Percentiles rank a stretch among this genome's conserved stretches.
Conservation (phyloP, 108 stramenopile genomes). For the Cyclostephanos invisitatus region DNA sequence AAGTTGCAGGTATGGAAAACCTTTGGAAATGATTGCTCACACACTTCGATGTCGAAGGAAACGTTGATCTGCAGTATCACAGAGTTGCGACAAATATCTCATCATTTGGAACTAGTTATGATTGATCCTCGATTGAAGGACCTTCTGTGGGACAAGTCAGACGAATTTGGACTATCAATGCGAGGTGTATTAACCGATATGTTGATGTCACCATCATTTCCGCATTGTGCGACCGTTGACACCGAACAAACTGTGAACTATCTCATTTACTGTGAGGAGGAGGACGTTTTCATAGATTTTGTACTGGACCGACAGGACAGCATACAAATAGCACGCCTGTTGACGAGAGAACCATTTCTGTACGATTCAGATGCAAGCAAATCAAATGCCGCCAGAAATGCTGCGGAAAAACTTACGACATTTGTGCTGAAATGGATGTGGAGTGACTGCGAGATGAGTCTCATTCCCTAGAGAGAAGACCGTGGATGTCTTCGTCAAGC, state of each 20-base stretch:
- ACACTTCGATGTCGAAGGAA: neutral
- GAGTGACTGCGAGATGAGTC: slow-evolving; percentile 17
- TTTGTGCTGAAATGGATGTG: slow-evolving; percentile 28
- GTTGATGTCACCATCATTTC: slow-evolving; percentile 18
- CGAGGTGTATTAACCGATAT: slow-evolving; percentile 22
- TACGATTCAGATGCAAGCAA: neutral
- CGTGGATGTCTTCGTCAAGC: neutral
- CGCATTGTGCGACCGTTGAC: slow-evolving; percentile 26
- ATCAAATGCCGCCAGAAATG: slow-evolving; percentile 1
- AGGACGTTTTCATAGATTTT: slow-evolving; percentile 16
- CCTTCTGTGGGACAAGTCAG: slow-evolving; percentile 25
- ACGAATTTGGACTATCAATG: slow-evolving; percentile 36
- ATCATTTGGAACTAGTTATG: slow-evolving; percentile 20
- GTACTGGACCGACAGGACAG: neutral
- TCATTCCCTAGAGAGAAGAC: neutral
- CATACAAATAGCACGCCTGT: slow-evolving; percentile 16
- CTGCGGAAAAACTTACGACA: slow-evolving; percentile 2
- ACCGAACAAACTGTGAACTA: neutral
- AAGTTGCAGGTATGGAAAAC: slow-evolving; percentile 35
- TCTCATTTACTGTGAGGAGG: slow-evolving; percentile 13
- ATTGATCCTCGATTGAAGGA: slow-evolving; percentile 24
- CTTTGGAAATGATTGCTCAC: slow-evolving; percentile 21
- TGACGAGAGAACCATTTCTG: slow-evolving; percentile 9
- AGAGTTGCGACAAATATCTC: slow-evolving; percentile 24
- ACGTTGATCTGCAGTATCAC: slow-evolving; percentile 5